Conservation (phyloP, 2,329 filamentous ascomycete species). For the Beauveria sp. region DNA sequence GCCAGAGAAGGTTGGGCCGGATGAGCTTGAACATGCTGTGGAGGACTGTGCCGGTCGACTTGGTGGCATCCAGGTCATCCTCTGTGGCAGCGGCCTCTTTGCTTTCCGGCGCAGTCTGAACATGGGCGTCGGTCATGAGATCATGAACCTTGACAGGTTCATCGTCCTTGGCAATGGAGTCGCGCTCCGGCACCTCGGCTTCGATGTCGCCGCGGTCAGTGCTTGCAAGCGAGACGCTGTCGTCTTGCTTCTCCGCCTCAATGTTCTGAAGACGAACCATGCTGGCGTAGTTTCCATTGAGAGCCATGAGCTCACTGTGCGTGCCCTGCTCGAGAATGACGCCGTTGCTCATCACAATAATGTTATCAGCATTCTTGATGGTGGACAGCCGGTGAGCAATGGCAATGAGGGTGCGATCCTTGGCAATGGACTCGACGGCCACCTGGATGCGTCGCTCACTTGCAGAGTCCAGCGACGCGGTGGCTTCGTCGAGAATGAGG, state of each 20-base stretch:
- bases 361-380: slow-evolving; percentile 57
- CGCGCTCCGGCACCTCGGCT: slow-evolving; percentile 26
- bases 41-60: slow-evolving; percentile 32
- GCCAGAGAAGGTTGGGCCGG: slow-evolving; percentile 30
- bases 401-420: slow-evolving; percentile 55
- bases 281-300: slow-evolving; percentile 42
- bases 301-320: slow-evolving; percentile 50
- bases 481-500: slow-evolving; percentile 55
- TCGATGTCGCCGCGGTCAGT: slow-evolving; percentile 32
- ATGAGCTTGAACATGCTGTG: slow-evolving; percentile 29
- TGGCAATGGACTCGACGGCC: slow-evolving; percentile 36
- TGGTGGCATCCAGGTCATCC: slow-evolving; percentile 30
- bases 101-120: slow-evolving; percentile 31
- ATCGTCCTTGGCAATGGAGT: slow-evolving; percentile 30
- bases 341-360: slow-evolving; percentile 57
- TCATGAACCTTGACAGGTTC: slow-evolving; percentile 31
- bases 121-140: slow-evolving; percentile 19
- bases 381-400: slow-evolving; percentile 58
- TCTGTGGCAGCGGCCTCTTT: slow-evolving; percentile 20
- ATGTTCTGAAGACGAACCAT: slow-evolving; percentile 40
- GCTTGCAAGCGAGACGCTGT: slow-evolving; percentile 23
- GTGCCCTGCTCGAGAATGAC: slow-evolving; percentile 56
- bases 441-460: slow-evolving; percentile 48
- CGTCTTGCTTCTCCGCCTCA: slow-evolving; percentile 23
- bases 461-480: slow-evolving; percentile 50